Evolutionary conservation across 179 eudicot species (phyloP), one percentile per base, ranked within the genome.

Genomic region (Corrigiola litoralis): DNA sequence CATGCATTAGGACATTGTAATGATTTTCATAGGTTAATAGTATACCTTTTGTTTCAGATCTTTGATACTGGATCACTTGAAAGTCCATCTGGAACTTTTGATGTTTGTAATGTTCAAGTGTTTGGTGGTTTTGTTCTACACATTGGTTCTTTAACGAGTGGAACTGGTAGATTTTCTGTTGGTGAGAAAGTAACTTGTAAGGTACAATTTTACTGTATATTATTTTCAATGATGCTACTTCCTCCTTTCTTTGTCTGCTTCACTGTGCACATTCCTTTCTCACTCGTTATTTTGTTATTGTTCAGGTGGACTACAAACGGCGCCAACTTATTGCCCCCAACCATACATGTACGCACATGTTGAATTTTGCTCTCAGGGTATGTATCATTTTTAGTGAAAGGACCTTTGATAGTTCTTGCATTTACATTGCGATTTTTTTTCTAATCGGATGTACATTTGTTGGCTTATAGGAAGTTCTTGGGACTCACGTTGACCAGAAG

Each of bases 271-370:
- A 9, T 27, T 49, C n/a, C 18, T 32, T 34, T 58, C 32, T 51
- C 58, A 31, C 54, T 38, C 33, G 24, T 14, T 42, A 21, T 17
- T 23, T 38, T 25, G 34, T 45, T 40, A 27, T 33, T 61, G 63
- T 36, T 49, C 87, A 95, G 99, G 99, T 95, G 78, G 84, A 95
- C 75, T 91, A 90, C 67, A 77, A 78, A 20, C 82, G 99, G 74
- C 95, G 99, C 27, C 78, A 67, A 56, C 85, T 75, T 50, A 87
- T 95, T 82, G 99, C 97, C 70, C 99, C 99, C 31, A 95, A 95
- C 75, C 99, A 95, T 79, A 95, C 99, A 38, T 95, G 99, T 70
- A 95, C 99, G 12, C 99, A 95, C 79, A 95, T 95, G 82, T 71
- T 95, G 77, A 95, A 95, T 75, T 91, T 86, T 78, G 99, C 99